Conservation (phyloP, 495 filamentous ascomycete genomes). For the Venustampulla echinocandica region DNA sequence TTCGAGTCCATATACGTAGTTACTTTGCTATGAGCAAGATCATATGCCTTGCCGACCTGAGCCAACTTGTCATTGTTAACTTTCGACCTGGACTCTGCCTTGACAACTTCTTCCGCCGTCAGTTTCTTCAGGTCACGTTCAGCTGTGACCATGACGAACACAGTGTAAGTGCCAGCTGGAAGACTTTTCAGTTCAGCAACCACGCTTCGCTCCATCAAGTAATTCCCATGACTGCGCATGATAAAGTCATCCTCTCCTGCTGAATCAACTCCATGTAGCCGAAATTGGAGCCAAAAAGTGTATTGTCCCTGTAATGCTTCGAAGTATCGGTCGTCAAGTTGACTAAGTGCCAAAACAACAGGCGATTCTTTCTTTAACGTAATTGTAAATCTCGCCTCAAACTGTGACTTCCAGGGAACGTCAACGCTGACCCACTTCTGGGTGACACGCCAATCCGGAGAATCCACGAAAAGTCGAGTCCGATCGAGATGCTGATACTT, state of each 20-base stretch:
- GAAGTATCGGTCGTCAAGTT: constrained; percentile 84
- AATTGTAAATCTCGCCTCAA: constrained; percentile 74
- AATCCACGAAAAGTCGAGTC: constrained; percentile 74
- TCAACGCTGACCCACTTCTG: constrained; percentile 79
- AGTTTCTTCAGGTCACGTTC: constrained; percentile 29
- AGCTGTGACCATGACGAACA: constrained; percentile 12
- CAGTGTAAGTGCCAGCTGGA: constrained; percentile 37
- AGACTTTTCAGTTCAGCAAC: constrained; percentile 55
- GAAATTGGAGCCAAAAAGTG: constrained; percentile 67
- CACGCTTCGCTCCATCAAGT: constrained; percentile 56
- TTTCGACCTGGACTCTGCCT: constrained; percentile 34
- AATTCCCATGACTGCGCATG: constrained; percentile 58
- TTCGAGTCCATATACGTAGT: constrained; percentile 9
- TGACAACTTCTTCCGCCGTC: constrained; percentile 59
- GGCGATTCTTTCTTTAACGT: constrained; percentile 59
- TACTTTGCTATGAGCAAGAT: constrained; percentile 69
- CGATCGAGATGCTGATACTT: constrained; percentile 83
- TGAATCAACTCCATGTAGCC: constrained; percentile 71
- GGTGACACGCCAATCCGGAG: constrained; percentile 71
- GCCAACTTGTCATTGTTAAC: constrained; percentile 64
- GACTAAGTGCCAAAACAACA: constrained; percentile 68
- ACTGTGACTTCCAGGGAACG: constrained; percentile 81
- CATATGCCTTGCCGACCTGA: constrained; percentile 72
- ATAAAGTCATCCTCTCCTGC: constrained; percentile 64
- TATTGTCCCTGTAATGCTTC: constrained; percentile 75